Base-by-base conservation (phyloP, 306 rosid species). In the Boehmeria nivea region DNA sequence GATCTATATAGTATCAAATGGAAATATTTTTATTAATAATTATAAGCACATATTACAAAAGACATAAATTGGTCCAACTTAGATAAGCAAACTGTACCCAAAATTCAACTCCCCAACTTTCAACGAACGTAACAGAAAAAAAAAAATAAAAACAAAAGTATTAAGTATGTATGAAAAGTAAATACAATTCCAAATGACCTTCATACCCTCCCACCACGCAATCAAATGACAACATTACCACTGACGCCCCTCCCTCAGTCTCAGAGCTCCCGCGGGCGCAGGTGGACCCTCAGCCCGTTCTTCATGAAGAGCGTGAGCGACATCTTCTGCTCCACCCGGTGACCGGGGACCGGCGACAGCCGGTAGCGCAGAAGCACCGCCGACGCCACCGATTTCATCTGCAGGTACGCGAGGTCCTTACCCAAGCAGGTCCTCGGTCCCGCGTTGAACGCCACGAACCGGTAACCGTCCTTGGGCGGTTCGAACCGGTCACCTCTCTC, bases 391-490 rank as follows among this genome's bases (percentile, higher is more conserved):
- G 98, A 91, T 49, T 84, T 87, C 98, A 91, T 91, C 60, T 91
- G 98, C 37, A 91, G 69, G 69, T 91, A 91, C 61, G 98, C 98
- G 72, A 91, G 64, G 71, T 91, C 94, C 78, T 91, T 91, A 1
- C 98, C 98, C 63, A 91, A 69, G 60, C 98, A 91, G 8, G 82
- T 91, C 31, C 98, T 91, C 61, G 98, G 98, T 53, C 98, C 98
- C 4, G 76, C 98, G 20, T 91, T 91, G 21, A 91, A 91, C 22
- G 98, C 98, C 36, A 91, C 84, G 18, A 91, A 91, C 60, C 69
- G 80, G 24, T 74, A 91, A 0, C 70, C 78, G 26, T 91, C 93
- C 38, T 84, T 87, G 0, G 94, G 91, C 50, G 76, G 77, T 70
- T 87, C 89, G 79, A 91, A 91, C 83, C 90, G 83, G 83, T 69